These are phyloP conservation scores for Eimeria necatrix DNA, from an alignment of 169 alveolate species.

Conservation along the genomic window DNA sequence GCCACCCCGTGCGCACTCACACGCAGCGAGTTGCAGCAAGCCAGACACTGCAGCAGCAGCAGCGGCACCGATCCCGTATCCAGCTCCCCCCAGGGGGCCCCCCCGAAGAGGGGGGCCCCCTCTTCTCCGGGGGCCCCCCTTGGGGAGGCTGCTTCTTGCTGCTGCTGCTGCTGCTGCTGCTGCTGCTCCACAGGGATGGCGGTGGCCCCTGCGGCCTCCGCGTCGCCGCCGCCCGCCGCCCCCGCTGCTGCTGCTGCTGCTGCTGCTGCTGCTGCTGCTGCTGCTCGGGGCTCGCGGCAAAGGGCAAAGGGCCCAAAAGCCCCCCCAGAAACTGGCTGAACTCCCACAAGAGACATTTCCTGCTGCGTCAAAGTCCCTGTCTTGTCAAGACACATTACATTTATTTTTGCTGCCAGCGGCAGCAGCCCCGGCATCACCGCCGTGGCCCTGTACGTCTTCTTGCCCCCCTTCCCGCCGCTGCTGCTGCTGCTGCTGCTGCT, in stretches of 20 bases:
- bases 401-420: slow-evolving; percentile 65
- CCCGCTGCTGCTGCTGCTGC: not conserved
- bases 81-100: too few relatives aligned
- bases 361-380: slow-evolving; percentile 69
- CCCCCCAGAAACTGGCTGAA: slow-evolving; percentile 44
- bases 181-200: not conserved
- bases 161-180: slow-evolving; percentile 3
- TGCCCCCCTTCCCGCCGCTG: not conserved
- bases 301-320: not conserved
- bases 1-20: slow-evolving; percentile 30
- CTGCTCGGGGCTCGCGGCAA: not conserved
- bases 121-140: not conserved
- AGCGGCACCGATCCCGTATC: not conserved
- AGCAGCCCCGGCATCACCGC: slow-evolving; percentile 61
- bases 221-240: not conserved
- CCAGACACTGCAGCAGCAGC: slow-evolving; percentile 37
- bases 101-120: too few relatives aligned
- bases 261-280: not conserved
- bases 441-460: not conserved
- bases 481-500: slow-evolving; percentile 10
- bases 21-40: slow-evolving; percentile 27
- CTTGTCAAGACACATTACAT: slow-evolving; percentile 63
- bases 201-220: not conserved
- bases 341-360: slow-evolving; percentile 34
- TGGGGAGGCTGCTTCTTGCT: not conserved